These are phyloP conservation scores for Phytophthora syringae DNA, from an alignment of 352 stramenopile species.

Conservation along the genomic window DNA sequence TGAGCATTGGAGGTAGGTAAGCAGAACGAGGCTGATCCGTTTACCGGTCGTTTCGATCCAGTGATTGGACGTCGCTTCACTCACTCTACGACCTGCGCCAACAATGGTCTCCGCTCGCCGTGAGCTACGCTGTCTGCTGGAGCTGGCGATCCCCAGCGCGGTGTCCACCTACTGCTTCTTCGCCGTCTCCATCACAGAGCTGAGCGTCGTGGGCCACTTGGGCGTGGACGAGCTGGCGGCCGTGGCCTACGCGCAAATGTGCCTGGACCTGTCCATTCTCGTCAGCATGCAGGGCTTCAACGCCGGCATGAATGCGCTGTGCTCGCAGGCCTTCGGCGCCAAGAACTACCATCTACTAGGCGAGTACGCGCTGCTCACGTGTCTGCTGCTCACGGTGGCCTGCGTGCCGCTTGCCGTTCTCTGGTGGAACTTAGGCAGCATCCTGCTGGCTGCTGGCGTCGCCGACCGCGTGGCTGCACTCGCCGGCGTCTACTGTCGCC, in stretches of 20 bases:
- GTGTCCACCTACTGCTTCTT: slow-evolving; percentile 84
- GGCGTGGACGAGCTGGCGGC: slow-evolving; percentile 81
- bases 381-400: slow-evolving; percentile 61
- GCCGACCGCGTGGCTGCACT: slow-evolving; percentile 49
- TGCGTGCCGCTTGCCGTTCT: slow-evolving; percentile 73
- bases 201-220: slow-evolving; percentile 83
- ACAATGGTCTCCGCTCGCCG: slow-evolving; percentile 42
- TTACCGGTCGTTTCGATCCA: slow-evolving; percentile 18
- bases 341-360: slow-evolving; percentile 81
- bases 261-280: slow-evolving; percentile 77
- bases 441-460: slow-evolving; percentile 57
- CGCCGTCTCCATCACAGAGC: slow-evolving; percentile 79
- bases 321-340: slow-evolving; percentile 85
- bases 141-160: slow-evolving; percentile 61
- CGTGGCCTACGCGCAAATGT: slow-evolving; percentile 80
- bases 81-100: background rate
- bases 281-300: slow-evolving; percentile 87
- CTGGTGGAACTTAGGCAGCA: slow-evolving; percentile 76
- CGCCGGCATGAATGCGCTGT: slow-evolving; percentile 80
- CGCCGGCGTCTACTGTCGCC: slow-evolving; percentile 63
- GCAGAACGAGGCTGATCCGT: no score
- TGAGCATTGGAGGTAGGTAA: no score
- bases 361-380: slow-evolving; percentile 68
- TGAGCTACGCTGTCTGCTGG: slow-evolving; percentile 51
- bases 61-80: slow-evolving; percentile 7